Evolutionary conservation across 2,329 filamentous ascomycete genomes (phyloP).

Genomic region (Claviceps cyperi): DNA sequence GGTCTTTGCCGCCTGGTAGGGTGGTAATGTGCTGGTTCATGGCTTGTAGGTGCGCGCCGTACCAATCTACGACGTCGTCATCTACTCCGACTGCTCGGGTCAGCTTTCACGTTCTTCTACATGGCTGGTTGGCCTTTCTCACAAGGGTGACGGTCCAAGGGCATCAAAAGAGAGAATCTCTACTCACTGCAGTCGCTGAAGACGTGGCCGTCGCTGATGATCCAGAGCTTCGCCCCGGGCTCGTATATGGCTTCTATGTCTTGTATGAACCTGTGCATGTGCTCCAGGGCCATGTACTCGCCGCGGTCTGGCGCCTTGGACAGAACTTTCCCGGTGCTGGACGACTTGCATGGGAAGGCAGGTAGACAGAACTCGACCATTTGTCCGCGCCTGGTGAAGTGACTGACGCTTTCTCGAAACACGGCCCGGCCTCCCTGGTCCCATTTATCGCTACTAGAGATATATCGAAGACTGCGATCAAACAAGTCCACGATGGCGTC

Average conservation of each 20-base stretch:
- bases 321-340: constrained; percentile 19
- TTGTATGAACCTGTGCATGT: constrained; percentile 16
- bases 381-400: constrained; percentile 11
- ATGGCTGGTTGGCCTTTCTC: neutral
- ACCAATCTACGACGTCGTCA: constrained; percentile 25
- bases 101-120: neutral
- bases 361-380: constrained; percentile 19
- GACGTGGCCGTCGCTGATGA: constrained; percentile 26
- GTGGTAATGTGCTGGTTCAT: constrained; percentile 19
- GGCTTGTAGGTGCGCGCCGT: constrained; percentile 21
- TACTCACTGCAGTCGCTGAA: constrained; percentile 25
- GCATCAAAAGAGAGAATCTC: constrained; percentile 1
- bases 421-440: constrained; percentile 8
- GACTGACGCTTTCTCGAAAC: constrained; percentile 10
- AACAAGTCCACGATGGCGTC: constrained; percentile 11
- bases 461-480: constrained; percentile 13
- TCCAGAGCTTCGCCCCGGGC: constrained; percentile 20
- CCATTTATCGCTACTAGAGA: constrained; percentile 12
- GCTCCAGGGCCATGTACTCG: constrained; percentile 19
- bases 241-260: constrained; percentile 17
- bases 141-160: neutral
- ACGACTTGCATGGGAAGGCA: constrained; percentile 26
- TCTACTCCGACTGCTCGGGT: constrained; percentile 24
- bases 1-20: constrained; percentile 11
- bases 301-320: constrained; percentile 19